These are phyloP conservation scores for Globisporangium splendens DNA, from an alignment of 352 stramenopile genomes.

Conservation along the genomic window DNA sequence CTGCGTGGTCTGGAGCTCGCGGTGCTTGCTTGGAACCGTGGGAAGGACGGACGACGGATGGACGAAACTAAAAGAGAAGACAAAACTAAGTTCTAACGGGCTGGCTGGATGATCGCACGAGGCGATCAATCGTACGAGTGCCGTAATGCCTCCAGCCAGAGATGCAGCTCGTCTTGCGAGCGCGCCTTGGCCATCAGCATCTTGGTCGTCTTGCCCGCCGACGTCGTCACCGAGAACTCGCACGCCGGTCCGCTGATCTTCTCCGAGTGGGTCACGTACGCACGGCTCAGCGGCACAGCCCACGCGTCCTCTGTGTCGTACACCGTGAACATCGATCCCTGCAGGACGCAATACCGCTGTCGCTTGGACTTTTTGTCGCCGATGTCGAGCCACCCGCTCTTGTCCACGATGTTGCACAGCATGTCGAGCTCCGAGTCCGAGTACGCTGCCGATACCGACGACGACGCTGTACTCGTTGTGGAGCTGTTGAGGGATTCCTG, in stretches of 20 bases:
- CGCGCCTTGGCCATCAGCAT: constrained; percentile 60
- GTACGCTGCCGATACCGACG: constrained; percentile 55
- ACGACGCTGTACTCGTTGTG: constrained; percentile 69
- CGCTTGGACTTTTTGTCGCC: constrained; percentile 77
- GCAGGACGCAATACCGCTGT: constrained; percentile 68
- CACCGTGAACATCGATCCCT: constrained; percentile 80
- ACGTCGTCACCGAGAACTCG: constrained; percentile 63
- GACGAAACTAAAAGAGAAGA: background rate
- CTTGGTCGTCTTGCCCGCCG: constrained; percentile 68
- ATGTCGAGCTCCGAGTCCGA: constrained; percentile 71
- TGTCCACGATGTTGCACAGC: constrained; percentile 72
- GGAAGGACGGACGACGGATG: background rate
- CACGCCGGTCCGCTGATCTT: constrained; percentile 57
- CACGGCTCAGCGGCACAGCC: constrained; percentile 70
- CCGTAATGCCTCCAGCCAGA: constrained; percentile 67
- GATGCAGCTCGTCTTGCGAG: constrained; percentile 70
- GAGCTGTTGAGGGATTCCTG: constrained; percentile 74
- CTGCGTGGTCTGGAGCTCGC: background rate
- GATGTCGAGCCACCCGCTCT: constrained; percentile 75
- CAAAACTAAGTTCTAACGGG: constrained; percentile 18
- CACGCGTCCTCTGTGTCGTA: constrained; percentile 82
- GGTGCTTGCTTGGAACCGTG: background rate
- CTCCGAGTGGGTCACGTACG: constrained; percentile 67
- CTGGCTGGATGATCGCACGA: background rate
- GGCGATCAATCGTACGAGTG: constrained; percentile 42